A percentile compares a stretch with the other conserved stretches of the same genome.
These are phyloP conservation scores for Pseudodiploospora longispora DNA, from an alignment of 2,329 filamentous ascomycete species.

Conservation along the genomic window DNA sequence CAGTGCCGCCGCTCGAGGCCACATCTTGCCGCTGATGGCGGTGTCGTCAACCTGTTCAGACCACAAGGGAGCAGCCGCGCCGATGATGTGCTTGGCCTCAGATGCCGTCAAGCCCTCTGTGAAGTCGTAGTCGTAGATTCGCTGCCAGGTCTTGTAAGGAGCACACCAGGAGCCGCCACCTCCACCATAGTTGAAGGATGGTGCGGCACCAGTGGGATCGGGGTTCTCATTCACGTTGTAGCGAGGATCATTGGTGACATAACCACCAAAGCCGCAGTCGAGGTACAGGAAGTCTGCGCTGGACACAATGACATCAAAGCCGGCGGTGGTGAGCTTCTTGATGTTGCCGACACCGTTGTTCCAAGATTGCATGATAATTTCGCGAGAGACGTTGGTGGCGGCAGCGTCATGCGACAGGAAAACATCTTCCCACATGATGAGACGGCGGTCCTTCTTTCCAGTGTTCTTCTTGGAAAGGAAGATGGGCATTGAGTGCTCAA, in stretches of 20 bases:
- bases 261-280: constrained; percentile 47
- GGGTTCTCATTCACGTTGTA: constrained; percentile 48
- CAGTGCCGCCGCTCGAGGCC: constrained; percentile 48
- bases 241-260: constrained; percentile 45
- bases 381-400: constrained; percentile 38
- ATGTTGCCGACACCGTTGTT: constrained; percentile 45
- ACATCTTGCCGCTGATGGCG: constrained; percentile 41
- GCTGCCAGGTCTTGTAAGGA: constrained; percentile 53
- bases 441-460: constrained; percentile 33
- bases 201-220: constrained; percentile 22
- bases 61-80: constrained; percentile 44
- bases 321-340: constrained; percentile 37
- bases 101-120: constrained; percentile 36
- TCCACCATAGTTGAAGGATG: constrained; percentile 48
- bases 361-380: constrained; percentile 47
- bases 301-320: constrained; percentile 49
- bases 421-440: constrained; percentile 52
- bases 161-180: constrained; percentile 48
- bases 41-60: constrained; percentile 47
- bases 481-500: constrained; percentile 43
- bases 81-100: constrained; percentile 41
- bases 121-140: constrained; percentile 52
- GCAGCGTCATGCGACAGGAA: constrained; percentile 31
- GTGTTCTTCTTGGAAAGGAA: constrained; percentile 25
- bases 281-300: constrained; percentile 48